These are phyloP conservation scores for Ophiosphaerella korrae DNA, from an alignment of 2,329 filamentous ascomycete genomes.

Conservation along the genomic window DNA sequence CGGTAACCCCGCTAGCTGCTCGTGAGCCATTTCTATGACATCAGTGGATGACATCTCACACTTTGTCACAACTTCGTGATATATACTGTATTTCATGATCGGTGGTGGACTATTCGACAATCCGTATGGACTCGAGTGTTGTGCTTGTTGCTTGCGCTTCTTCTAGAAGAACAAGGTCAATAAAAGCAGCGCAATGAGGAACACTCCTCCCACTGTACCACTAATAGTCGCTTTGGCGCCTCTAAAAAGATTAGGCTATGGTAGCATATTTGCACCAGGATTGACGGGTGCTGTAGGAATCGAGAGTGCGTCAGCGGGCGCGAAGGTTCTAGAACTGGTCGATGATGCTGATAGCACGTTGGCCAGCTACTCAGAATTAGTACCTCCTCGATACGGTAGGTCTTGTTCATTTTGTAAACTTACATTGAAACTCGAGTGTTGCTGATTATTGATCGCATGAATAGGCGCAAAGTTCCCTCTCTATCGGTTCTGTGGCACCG, in stretches of 20 bases:
- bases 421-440: constrained; percentile 21
- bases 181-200: constrained; percentile 64
- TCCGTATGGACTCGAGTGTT: not conserved
- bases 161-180: constrained; percentile 56
- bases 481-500: constrained; percentile 18
- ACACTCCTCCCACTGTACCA: constrained; percentile 16
- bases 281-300: constrained; percentile 1
- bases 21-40: constrained; percentile 17
- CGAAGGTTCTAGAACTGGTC: not conserved
- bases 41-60: constrained; percentile 18
- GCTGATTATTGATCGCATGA: constrained; percentile 15
- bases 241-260: constrained; percentile 25
- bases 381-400: not conserved
- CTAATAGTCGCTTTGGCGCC: constrained; percentile 27
- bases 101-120: not conserved
- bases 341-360: not conserved
- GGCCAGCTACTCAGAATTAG: constrained; percentile 9
- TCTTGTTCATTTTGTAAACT: not conserved
- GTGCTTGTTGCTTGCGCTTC: constrained; percentile 17
- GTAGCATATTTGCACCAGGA: constrained; percentile 20
- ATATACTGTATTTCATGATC: constrained; percentile 15
- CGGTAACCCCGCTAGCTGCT: constrained; percentile 10
- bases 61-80: constrained; percentile 15
- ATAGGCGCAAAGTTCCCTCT: constrained; percentile 15
- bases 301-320: no score